Conservation (phyloP, 495 filamentous ascomycete genomes). For the Astrocystis sublimbata region DNA sequence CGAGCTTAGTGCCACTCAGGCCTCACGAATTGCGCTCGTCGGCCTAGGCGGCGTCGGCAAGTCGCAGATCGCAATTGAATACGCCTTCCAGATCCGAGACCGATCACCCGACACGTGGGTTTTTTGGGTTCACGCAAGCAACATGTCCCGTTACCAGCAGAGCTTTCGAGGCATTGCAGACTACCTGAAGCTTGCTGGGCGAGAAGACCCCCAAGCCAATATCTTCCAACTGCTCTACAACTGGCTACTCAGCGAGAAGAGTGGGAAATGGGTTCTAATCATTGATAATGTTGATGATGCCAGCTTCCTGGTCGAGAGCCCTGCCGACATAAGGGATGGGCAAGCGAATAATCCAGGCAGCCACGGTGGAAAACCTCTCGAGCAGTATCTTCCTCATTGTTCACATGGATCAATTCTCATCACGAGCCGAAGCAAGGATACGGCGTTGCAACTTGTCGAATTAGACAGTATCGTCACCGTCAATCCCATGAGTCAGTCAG, state of each 20-base stretch:
- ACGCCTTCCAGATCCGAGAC: conserved; percentile 34
- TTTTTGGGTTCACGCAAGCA: conserved; percentile 47
- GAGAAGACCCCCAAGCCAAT: conserved; percentile 39
- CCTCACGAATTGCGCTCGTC: conserved; percentile 28
- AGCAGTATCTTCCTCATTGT: conserved; percentile 41
- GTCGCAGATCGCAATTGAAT: conserved; percentile 41
- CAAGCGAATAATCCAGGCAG: conserved; percentile 14
- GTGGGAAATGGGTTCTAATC: conserved; percentile 40
- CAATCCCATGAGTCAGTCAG: conserved; percentile 33
- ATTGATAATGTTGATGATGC: conserved; percentile 49
- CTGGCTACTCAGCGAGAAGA: conserved; percentile 42
- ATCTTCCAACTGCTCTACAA: conserved; percentile 36
- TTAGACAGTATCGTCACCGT: conserved; percentile 41
- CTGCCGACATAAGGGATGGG: not conserved
- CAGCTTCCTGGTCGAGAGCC: conserved; percentile 25
- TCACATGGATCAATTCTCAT: conserved; percentile 40
- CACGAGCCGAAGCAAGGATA: conserved; percentile 34
- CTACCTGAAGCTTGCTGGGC: conserved; percentile 34
- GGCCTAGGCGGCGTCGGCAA: conserved; percentile 33
- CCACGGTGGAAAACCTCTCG: conserved; percentile 27
- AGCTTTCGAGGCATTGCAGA: conserved; percentile 41
- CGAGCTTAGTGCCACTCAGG: conserved; percentile 29
- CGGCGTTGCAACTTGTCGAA: conserved; percentile 34
- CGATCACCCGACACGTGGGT: conserved; percentile 30
- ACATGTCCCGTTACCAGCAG: conserved; percentile 35